These are phyloP conservation scores for Globomyces sp. DNA, from an alignment of 371 early-diverging fungal genomes.

Conservation along the genomic window DNA sequence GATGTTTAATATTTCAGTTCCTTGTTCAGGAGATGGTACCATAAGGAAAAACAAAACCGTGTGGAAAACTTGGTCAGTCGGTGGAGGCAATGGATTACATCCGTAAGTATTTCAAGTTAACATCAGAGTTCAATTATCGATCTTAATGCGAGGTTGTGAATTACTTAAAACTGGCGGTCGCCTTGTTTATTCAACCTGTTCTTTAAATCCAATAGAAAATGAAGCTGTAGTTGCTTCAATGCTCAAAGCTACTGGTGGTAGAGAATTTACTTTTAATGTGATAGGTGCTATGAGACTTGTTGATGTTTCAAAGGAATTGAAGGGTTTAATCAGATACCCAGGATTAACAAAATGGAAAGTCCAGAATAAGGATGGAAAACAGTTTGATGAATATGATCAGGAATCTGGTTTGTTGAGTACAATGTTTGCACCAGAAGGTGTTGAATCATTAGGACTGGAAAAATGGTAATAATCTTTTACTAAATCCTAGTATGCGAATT, in stretches of 20 bases:
- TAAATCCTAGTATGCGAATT: constrained; percentile 67
- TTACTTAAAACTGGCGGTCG: constrained; percentile 90
- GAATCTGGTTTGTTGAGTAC: constrained; percentile 35
- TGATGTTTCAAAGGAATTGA: constrained; percentile 77
- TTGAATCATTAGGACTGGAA: constrained; percentile 66
- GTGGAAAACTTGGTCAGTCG: constrained; percentile 84
- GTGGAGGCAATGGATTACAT: constrained; percentile 78
- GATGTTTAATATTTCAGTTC: constrained; percentile 44
- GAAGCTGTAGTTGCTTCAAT: constrained; percentile 93
- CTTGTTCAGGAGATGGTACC: constrained; percentile 99
- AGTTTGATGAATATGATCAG: constrained; percentile 59
- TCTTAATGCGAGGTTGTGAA: constrained; percentile 86
- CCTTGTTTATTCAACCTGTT: constrained; percentile 99
- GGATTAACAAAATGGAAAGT: constrained; percentile 89
- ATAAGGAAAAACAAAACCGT: constrained; percentile 94
- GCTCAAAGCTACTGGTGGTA: constrained; percentile 56
- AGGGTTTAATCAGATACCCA: constrained; percentile 71
- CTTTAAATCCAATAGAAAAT: constrained; percentile 97
- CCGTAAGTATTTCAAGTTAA: constrained; percentile 41
- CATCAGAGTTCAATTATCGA: constrained; percentile 74
- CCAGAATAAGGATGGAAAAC: constrained; percentile 51
- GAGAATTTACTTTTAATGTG: constrained; percentile 18
- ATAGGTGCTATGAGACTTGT: constrained; percentile 70
- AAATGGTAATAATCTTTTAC: constrained; percentile 52
- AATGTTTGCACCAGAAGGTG: constrained; percentile 77